A percentile compares a stretch with the other conserved stretches of the same genome.
phyloP scores from a whole-genome alignment of 2,329 filamentous ascomycete species.

The Tolypocladium cylindrosporum region DNA sequence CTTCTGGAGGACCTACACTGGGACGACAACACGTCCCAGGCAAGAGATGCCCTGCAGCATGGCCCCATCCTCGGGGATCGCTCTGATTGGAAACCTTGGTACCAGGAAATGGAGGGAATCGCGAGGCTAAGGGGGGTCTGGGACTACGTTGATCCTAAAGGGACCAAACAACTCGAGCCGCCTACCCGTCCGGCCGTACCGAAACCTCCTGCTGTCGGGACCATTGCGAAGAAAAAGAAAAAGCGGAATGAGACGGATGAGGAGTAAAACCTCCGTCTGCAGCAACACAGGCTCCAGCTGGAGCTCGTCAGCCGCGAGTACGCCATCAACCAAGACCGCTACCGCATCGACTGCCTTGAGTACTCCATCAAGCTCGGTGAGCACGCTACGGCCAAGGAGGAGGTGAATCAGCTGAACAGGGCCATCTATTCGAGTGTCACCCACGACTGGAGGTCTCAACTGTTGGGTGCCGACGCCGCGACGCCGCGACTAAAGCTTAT shows the following conservation, averaged over 20 bases:
- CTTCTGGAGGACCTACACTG: neutral
- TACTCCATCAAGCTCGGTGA: conserved; percentile 2
- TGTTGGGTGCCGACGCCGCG: conserved; percentile 3
- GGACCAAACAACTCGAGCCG: neutral
- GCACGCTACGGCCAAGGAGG: conserved; percentile 1
- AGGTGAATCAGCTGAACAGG: conserved; percentile 3
- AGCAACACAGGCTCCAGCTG: conserved; percentile 2
- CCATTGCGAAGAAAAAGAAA: neutral
- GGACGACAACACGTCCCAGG: neutral
- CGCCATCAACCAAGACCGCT: conserved; percentile 4
- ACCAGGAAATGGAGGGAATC: conserved; percentile 2
- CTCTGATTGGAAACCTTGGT: conserved; percentile 6
- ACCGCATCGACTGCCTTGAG: conserved; percentile 4
- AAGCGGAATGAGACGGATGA: conserved; percentile 2
- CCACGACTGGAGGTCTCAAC: conserved; percentile 3
- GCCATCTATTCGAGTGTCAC: conserved; percentile 4
- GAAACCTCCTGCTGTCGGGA: neutral
- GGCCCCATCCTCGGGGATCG: conserved; percentile 2
- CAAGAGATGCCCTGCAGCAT: neutral
- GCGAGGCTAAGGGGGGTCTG: conserved; percentile 4
- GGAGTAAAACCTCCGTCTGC: conserved; percentile 1
- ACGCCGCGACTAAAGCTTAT: conserved; percentile 5
- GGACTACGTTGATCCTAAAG: conserved; percentile 6
- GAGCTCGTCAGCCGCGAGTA: conserved; percentile 3
- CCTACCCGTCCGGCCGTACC: conserved; percentile 3